Evolutionary conservation across 1,284 basidiomycete genomes (phyloP).

Genomic region (Exobasidium rhododendri): DNA sequence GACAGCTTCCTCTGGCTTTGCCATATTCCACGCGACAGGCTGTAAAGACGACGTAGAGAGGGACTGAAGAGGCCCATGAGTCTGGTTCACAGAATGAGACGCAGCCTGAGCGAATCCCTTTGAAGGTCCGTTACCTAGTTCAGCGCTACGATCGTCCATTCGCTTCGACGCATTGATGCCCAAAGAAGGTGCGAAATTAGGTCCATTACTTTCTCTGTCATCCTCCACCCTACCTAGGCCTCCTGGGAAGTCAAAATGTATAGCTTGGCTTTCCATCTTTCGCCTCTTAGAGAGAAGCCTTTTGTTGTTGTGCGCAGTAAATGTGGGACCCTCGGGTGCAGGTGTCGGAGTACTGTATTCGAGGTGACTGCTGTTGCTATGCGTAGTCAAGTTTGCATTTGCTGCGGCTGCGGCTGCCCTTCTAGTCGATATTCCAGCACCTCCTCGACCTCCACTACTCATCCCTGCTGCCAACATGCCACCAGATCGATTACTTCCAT

Average conservation of each 20-base stretch:
- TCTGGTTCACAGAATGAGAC: constrained; percentile 1
- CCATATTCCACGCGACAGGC: constrained; percentile 25
- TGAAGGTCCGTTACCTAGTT: not conserved
- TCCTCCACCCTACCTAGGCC: constrained; percentile 42
- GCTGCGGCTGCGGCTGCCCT: constrained; percentile 47
- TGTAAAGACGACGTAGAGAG: not conserved
- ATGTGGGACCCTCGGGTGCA: constrained; percentile 21
- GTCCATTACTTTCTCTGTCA: constrained; percentile 11
- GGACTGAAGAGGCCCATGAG: constrained; percentile 22
- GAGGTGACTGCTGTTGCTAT: constrained; percentile 3
- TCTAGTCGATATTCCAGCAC: constrained; percentile 19
- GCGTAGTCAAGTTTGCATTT: constrained; percentile 30
- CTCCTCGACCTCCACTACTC: not conserved
- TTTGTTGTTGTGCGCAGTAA: not conserved
- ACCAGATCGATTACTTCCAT: constrained; percentile 10
- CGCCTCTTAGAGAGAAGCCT: constrained; percentile 8
- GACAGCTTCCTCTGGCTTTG: constrained; percentile 44
- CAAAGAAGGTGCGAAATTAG: constrained; percentile 27
- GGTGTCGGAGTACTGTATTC: constrained; percentile 41
- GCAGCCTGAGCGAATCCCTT: constrained; percentile 7
- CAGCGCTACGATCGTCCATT: constrained; percentile 15
- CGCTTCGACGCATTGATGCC: constrained; percentile 26
- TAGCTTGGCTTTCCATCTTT: constrained; percentile 36
- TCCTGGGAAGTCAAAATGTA: constrained; percentile 47
- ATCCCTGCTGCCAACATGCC: not conserved